Base-by-base conservation (phyloP, 768 basidiomycete species). In the Sporobolomyces roseus region DNA sequence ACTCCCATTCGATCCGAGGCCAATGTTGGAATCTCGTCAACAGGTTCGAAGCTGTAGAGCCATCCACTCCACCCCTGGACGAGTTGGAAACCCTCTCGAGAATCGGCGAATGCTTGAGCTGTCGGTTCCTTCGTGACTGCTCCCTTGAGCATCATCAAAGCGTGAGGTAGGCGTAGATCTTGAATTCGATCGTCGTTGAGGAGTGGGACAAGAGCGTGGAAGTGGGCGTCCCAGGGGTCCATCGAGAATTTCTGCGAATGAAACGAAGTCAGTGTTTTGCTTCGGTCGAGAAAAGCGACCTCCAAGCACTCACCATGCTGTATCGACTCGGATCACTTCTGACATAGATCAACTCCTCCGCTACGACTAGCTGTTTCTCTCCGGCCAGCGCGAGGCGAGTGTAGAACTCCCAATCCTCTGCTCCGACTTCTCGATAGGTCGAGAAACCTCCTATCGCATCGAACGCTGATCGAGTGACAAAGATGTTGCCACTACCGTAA, bases 401-500 rank as follows among this genome's bases (percentile, higher is more conserved):
- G 41, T 50, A 73, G 30, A 73, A 61, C 58, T 73, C 72, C 72
- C 72, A 73, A 30, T 73, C 72, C 54, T 73, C 72, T 25, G 27
- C 67, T 27, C 72, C 72, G 1, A 73, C 65, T 29, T 70, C 72
- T 17, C 68, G 65, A 27, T 66, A 73, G 13, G 72, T 73, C 35
- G 56, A 61, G 54, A 73, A 73, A 8, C 68, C 72, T 10, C 67
- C 67, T 36, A 66, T 30, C 5, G 33, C 12, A 29, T 66, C 61
- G n/a, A 63, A 73, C 25, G 65, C 65, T 4, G 14, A 4, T 12
- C 61, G 54, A 13, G n/a, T 21, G 52, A 73, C 65, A 19, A 73
- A 73, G 19, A 73, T 63, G 58, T 73, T 73, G 21, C 68, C 72
- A 45, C 63, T 65, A 6, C 72, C 72, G 59, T 55, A 73, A 25